A percentile compares a stretch with the other conserved stretches of the same genome.
Evolutionary conservation across 2,329 filamentous ascomycete species (phyloP).

Genomic region (Simplicillium sp.): DNA sequence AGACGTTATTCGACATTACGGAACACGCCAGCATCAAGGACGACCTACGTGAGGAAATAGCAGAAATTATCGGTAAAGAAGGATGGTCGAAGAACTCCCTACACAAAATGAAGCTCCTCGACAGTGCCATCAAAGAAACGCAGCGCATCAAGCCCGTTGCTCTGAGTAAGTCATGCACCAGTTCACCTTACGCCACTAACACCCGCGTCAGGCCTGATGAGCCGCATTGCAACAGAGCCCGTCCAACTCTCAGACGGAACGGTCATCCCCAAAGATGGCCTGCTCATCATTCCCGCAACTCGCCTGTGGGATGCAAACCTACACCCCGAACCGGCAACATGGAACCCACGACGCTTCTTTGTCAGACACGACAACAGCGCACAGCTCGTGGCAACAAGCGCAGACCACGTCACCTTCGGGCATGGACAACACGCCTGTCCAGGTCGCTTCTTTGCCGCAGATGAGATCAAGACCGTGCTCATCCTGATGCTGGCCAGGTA

Average conservation of each 20-base stretch:
- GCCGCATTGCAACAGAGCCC: slow-evolving; percentile 2
- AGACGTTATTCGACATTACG: slow-evolving; percentile 22
- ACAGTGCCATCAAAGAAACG: slow-evolving; percentile 41
- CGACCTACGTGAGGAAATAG: slow-evolving; percentile 30
- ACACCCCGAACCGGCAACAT: slow-evolving; percentile 26
- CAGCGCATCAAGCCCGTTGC: slow-evolving; percentile 34
- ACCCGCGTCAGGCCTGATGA: slow-evolving; percentile 5
- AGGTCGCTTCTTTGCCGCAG: slow-evolving; percentile 43
- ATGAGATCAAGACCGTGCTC: slow-evolving; percentile 43
- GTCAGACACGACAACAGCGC: slow-evolving; percentile 20
- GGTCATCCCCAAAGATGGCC: slow-evolving; percentile 3
- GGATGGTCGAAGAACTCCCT: slow-evolving; percentile 35
- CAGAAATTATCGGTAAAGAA: slow-evolving; percentile 2
- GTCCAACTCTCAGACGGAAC: slow-evolving; percentile 8
- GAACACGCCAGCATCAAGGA: slow-evolving; percentile 25
- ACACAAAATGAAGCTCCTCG: slow-evolving; percentile 32
- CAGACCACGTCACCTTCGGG: slow-evolving; percentile 40
- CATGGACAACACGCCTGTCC: slow-evolving; percentile 44
- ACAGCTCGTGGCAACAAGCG: slow-evolving; percentile 39
- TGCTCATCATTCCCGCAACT: not conserved
- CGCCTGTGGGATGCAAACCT: slow-evolving; percentile 8
- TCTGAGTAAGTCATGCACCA: slow-evolving; percentile 9
- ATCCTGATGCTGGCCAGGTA: too few species aligned
- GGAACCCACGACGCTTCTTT: slow-evolving; percentile 36
- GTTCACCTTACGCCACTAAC: not conserved